phyloP scores from a whole-genome alignment of 2,329 filamentous ascomycete species.

The Samsoniella hepiali region DNA sequence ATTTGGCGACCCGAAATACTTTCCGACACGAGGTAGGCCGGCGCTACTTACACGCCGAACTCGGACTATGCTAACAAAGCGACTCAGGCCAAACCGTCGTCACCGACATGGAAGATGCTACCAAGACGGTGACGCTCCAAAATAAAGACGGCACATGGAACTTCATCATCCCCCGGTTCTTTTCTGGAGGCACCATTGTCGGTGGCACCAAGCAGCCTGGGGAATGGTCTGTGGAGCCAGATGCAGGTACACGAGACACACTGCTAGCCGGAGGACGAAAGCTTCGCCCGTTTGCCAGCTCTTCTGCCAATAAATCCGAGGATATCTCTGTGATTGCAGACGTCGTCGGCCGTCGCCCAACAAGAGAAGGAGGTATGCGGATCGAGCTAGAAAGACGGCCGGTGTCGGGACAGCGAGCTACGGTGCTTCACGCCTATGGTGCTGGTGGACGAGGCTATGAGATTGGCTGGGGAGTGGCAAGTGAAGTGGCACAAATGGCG shows the following conservation, averaged over 20 bases:
- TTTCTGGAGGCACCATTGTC: conserved; percentile 60
- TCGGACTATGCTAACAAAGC: conserved; percentile 18
- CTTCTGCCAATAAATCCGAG: conserved; percentile 21
- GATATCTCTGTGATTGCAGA: conserved; percentile 38
- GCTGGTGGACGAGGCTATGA: conserved; percentile 60
- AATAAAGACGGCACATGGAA: conserved; percentile 60
- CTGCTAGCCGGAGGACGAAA: conserved; percentile 41
- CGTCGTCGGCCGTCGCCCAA: conserved; percentile 44
- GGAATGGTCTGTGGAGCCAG: conserved; percentile 51
- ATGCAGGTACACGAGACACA: conserved; percentile 41
- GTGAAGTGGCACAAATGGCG: conserved; percentile 38
- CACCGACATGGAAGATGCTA: conserved; percentile 35
- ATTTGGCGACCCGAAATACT: conserved; percentile 32
- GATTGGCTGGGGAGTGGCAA: conserved; percentile 58
- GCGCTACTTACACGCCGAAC: not conserved
- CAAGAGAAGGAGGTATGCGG: conserved; percentile 42
- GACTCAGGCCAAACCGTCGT: conserved; percentile 34
- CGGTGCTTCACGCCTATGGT: conserved; percentile 54
- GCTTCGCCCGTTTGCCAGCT: conserved; percentile 28
- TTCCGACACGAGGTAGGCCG: conserved; percentile 33
- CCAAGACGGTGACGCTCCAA: conserved; percentile 54
- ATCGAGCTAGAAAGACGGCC: not conserved
- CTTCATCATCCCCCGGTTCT: conserved; percentile 59
- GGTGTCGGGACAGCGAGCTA: not conserved
- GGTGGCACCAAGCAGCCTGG: conserved; percentile 61